These are phyloP conservation scores for Erysimum pusillum DNA, from an alignment of 441 rosid genomes.

Conservation along the genomic window DNA sequence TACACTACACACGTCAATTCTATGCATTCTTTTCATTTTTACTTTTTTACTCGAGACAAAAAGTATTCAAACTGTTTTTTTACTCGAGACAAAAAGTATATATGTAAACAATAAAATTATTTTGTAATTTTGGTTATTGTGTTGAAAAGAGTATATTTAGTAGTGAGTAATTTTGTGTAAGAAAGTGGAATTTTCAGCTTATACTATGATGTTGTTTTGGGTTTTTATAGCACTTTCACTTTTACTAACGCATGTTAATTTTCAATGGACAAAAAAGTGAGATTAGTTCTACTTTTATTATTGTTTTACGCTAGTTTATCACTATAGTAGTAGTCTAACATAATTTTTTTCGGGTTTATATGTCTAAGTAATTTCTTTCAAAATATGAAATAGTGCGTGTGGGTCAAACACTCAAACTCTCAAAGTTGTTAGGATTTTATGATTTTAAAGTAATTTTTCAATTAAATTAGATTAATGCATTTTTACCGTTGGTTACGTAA, in stretches of 20 bases:
- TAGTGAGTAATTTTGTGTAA: not conserved
- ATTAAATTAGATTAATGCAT: not conserved
- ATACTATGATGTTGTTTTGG: not conserved
- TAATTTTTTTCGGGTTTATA: no score
- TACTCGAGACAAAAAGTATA: not conserved
- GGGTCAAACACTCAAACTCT: no score
- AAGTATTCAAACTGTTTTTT: not conserved
- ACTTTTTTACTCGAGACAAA: not conserved
- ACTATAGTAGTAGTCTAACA: no score
- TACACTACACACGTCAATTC: conserved; percentile 4
- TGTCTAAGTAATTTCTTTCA: no score
- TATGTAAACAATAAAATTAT: not conserved
- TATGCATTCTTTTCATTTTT: not conserved
- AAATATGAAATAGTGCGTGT: no score
- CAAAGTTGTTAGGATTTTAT: not conserved
- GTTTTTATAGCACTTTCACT: not conserved
- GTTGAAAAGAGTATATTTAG: not conserved
- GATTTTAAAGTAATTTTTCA: not conserved
- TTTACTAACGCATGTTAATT: not conserved
- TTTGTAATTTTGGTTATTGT: not conserved
- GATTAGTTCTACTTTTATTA: no score
- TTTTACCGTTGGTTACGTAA: not conserved
- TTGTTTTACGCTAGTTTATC: no score
- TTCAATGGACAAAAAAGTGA: no score
- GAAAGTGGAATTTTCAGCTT: not conserved